Base-by-base conservation (phyloP, 768 basidiomycete genomes). In the Chalciporus sphaerocephalus region DNA sequence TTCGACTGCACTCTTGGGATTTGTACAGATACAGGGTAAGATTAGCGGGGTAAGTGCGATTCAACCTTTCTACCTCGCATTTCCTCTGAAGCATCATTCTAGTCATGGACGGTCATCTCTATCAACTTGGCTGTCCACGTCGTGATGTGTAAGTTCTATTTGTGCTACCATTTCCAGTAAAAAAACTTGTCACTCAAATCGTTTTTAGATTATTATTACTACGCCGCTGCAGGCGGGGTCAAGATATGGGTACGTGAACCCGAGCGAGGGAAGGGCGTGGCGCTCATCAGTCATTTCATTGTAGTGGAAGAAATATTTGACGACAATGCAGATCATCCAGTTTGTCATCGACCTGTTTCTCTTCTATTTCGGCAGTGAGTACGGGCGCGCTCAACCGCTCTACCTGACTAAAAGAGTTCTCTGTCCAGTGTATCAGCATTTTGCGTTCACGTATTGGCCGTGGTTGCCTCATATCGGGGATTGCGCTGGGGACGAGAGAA, bases 71-170 rank as follows among this genome's bases (percentile, higher is more conserved):
- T 37, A 5, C n/a, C 22, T 27, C 7, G 3, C 28, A 9, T 28
- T 23, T 27, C 13, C 43, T 21, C 45, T 46, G 33, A 41, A 55
- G n/a, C 30, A 37, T 34, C 11, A 6, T 10, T 22, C 24, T 51
- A 93, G 91, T 91, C 92, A 54, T 97, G 95, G 95, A 74, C 87
- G 47, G 83, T 86, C 48, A 94, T 96, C 66, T 68, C 71, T 37
- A 80, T 94, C 53, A 97, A 97, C 74, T 71, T 96, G 50, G 70
- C 74, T 38, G 92, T 97, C 37, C 95, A 98, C 69, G 90, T 96
- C 60, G 67, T 93, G 58, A 98, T 98, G 95, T 96, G 90, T 92
- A 68, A 62, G 87, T 74, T 36, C 22, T 22, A 32, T 42, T 16
- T 22, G 32, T 38, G 8, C 32, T 42, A 35, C 10, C 37, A 43